Evolutionary conservation across 208 protist species (phyloP), one percentile per base, ranked within the genome.

Genomic region (Crithidia expoeki): DNA sequence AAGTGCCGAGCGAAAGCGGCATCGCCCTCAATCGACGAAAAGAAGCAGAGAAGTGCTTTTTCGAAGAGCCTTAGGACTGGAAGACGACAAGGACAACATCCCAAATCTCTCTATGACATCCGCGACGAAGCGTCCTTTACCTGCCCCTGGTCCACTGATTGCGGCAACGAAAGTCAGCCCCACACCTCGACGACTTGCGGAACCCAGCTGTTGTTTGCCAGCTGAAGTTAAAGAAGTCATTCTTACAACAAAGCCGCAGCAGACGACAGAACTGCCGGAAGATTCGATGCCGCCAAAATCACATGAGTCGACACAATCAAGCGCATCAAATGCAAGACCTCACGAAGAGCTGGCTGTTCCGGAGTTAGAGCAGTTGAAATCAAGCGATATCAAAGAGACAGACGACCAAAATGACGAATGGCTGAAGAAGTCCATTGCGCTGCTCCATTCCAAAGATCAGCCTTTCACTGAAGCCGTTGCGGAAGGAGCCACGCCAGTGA

Each of bases 1-100:
- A 42, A 74, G 58, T 25, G 58, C 58, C 3, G 50, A 61, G 11
- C 34, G 38, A 14, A 27, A 23, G 40, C 46, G 68, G n/a, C 34
- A 50, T 27, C 49, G 49, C 6, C 53, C 38, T 1, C 42, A 74
- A 60, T 65, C 58, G 1, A 67, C 58, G 40, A 50, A 58, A 42
- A 14, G 11, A 38, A 74, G 58, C 12, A 27, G 68, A 11, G 68
- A 66, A 23, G 50, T 74, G 25, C 59, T 74, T 30, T 74, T 74
- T 25, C n/a, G 33, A 46, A 19, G 58, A 5, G 50, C 58, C 17
- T 44, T 67, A n/a, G 58, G 51, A 25, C 25, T 74, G 28, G 68
- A 42, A n/a, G 50, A 67, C 4, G 25, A 57, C 0, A 44, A 60
- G 11, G 14, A 33, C 16, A 25, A 33, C 7, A 0, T 47, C 36